Percentiles rank a stretch among this genome's conserved stretches.
Conservation (phyloP, 768 basidiomycete genomes). For the Mycena alexandri region DNA sequence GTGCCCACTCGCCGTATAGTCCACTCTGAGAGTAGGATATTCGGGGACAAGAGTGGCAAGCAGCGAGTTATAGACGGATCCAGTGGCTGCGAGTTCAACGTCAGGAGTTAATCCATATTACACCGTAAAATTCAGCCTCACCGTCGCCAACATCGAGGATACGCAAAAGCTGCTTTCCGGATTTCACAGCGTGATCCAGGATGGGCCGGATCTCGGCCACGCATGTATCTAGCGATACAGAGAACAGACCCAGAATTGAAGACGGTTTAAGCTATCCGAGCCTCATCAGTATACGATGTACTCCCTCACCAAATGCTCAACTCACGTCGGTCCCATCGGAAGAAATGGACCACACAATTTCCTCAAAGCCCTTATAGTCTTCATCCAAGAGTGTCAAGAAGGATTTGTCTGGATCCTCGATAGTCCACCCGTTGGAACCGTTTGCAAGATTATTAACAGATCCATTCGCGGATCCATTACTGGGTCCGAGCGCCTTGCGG, state of each 20-base stretch:
- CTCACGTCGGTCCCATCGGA: slow-evolving; percentile 1
- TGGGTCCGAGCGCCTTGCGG: background rate
- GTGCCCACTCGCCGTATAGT: slow-evolving; percentile 24
- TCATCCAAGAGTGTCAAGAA: background rate
- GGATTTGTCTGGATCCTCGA: background rate
- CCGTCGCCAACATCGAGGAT: slow-evolving; percentile 27
- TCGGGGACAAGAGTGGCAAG: slow-evolving; percentile 12
- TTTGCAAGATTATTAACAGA: background rate
- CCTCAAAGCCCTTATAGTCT: slow-evolving; percentile 8
- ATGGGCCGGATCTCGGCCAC: slow-evolving; percentile 10
- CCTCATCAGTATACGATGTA: background rate
- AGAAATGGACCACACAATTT: slow-evolving; percentile 20
- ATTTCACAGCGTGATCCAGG: slow-evolving; percentile 18
- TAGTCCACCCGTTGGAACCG: background rate
- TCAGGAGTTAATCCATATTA: background rate
- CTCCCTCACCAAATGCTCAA: background rate
- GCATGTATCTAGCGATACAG: slow-evolving; percentile 5
- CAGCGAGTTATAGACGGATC: slow-evolving; percentile 8
- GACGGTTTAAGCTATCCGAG: slow-evolving; percentile 11
- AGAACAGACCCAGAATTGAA: slow-evolving; percentile 16
- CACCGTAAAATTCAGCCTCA: background rate
- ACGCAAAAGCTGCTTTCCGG: slow-evolving; percentile 21
- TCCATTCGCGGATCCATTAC: background rate
- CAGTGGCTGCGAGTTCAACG: slow-evolving; percentile 13
- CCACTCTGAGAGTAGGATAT: slow-evolving; percentile 19